Evolutionary conservation across 2,329 filamentous ascomycete genomes (phyloP).

Genomic region (Claviceps quebecensis): DNA sequence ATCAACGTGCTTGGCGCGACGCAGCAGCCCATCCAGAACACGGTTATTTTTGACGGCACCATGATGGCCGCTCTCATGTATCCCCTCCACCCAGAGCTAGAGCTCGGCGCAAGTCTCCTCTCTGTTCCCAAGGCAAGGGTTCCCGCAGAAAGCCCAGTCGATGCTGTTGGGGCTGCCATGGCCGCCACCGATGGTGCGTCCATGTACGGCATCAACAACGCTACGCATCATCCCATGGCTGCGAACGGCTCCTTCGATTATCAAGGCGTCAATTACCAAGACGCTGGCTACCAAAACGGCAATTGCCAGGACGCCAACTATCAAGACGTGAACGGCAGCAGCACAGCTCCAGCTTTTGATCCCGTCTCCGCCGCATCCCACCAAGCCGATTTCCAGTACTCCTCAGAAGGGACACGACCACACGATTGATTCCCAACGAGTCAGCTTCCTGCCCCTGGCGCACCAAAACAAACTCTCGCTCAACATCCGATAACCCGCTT

Average conservation of each 20-base stretch:
- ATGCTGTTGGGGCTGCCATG: neutral
- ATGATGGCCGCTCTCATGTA: conserved; percentile 67
- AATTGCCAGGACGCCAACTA: too few relatives aligned
- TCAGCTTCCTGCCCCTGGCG: neutral
- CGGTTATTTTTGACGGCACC: conserved; percentile 82
- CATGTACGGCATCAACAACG: neutral
- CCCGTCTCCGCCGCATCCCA: neutral
- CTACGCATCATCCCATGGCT: neutral
- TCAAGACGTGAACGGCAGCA: neutral
- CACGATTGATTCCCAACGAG: neutral
- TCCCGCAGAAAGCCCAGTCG: neutral
- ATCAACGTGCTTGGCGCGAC: conserved; percentile 88
- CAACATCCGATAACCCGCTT: too few relatives aligned
- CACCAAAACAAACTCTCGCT: neutral
- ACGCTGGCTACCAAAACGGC: too few relatives aligned
- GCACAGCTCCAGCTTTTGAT: neutral
- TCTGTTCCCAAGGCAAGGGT: conserved; percentile 9
- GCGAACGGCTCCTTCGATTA: neutral
- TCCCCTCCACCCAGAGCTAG: conserved; percentile 58
- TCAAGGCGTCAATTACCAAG: neutral
- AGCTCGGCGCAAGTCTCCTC: conserved; percentile 35
- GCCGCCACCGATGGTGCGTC: neutral
- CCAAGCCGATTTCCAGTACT: neutral
- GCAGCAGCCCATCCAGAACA: conserved; percentile 92
- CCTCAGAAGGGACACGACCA: neutral